Evolutionary conservation across 2,329 filamentous ascomycete species (phyloP), one percentile per base, ranked within the genome.

Genomic region (Daldinia eschscholtzii): DNA sequence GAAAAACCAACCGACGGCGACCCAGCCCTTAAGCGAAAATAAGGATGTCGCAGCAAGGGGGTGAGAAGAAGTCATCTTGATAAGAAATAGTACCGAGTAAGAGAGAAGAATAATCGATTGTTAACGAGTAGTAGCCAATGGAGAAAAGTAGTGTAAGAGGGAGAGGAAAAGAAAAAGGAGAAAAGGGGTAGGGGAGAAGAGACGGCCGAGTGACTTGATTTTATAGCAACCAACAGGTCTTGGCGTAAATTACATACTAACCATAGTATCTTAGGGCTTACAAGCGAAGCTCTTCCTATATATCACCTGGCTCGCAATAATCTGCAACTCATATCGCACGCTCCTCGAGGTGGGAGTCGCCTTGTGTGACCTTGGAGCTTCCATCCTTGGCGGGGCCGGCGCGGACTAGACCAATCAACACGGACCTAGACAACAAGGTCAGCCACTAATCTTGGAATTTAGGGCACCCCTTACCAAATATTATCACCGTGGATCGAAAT

Each of bases 11-110:
- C 76, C 76, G 58, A 77, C 74, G n/a, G 67, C 73, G 63, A 76
- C 72, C 64, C 72, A 76, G 7, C 62, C 70, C 65, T 73, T 74
- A 1, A 77, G 66, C 13, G 68, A 70, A 67, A 77, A 76, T 13
- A 76, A 62, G 30, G 74, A 64, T 7, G 73, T 65, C 1, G 75
- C 75, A 20, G 75, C 76, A 70, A 77, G 71, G 69, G 76, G 76
- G 68, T 77, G 75, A 64, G 66, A 48, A 37, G 71, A 61, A 37
- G 72, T 30, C 75, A 76, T 76, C 6, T 35, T 57, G 20, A 9
- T 18, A 18, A 30, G 9, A 28, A 9, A 35, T 23, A n/a, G 18
- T 39, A 3, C 13, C 10, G 15, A 20, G 20, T 23, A n/a, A 2
- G 30, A 15, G 33, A 46, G 13, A 5, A 6, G 35, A 37, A n/a